These are phyloP conservation scores for Cercospora zeina DNA, from an alignment of 2,329 filamentous ascomycete genomes.

Conservation along the genomic window DNA sequence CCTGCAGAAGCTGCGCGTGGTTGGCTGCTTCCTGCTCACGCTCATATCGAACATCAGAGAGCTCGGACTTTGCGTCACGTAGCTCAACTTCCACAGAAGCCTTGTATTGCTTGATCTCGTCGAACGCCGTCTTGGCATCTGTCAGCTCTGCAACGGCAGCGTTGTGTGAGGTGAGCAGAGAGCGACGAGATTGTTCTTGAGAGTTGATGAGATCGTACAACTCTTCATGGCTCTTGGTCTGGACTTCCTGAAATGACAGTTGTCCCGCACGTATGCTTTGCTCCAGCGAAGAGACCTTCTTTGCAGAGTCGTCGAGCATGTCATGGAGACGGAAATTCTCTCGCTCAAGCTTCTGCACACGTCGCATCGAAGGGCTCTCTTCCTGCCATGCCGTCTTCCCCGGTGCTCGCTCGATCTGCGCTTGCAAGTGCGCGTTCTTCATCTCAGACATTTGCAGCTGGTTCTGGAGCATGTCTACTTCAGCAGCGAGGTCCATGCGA, in stretches of 20 bases:
- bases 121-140: conserved; percentile 82
- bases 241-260: conserved; percentile 83
- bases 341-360: conserved; percentile 87
- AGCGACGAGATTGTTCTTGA: conserved; percentile 84
- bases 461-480: conserved; percentile 89
- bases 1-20: conserved; percentile 82
- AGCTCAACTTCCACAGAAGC: conserved; percentile 80
- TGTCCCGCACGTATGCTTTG: conserved; percentile 83
- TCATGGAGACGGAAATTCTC: conserved; percentile 90
- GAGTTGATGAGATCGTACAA: conserved; percentile 88
- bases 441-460: conserved; percentile 92
- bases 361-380: conserved; percentile 74
- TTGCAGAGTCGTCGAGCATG: conserved; percentile 88
- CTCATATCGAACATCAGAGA: conserved; percentile 74
- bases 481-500: conserved; percentile 84
- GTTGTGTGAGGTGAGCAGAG: conserved; percentile 80
- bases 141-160: conserved; percentile 80
- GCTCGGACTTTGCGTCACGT: conserved; percentile 77
- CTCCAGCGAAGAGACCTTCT: conserved; percentile 87
- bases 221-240: conserved; percentile 91
- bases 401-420: conserved; percentile 72
- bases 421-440: conserved; percentile 90
- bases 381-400: conserved; percentile 63
- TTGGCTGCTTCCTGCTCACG: conserved; percentile 86
- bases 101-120: conserved; percentile 80